Percentiles rank a stretch among this genome's conserved stretches.
These are phyloP conservation scores for Pleurotus ostreatus DNA, from an alignment of 768 basidiomycete genomes.

Conservation along the genomic window DNA sequence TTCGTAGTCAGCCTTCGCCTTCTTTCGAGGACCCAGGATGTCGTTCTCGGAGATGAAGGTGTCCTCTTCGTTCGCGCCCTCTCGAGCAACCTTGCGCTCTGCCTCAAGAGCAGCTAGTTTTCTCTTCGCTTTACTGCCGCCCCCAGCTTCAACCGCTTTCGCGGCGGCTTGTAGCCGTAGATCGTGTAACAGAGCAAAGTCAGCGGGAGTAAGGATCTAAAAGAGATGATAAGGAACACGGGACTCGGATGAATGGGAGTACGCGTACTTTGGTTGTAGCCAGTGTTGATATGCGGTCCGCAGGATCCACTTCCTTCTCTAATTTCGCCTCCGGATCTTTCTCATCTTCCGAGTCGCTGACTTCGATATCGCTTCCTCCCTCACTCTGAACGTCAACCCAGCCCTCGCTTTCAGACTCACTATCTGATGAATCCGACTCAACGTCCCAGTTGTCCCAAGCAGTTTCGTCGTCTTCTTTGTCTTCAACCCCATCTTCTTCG, in stretches of 20 bases:
- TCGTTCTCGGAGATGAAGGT: slow-evolving; percentile 84
- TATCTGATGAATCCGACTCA: slow-evolving; percentile 62
- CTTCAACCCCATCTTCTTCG: slow-evolving; percentile 54
- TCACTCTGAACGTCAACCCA: slow-evolving; percentile 83
- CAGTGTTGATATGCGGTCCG: slow-evolving; percentile 51
- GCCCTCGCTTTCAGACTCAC: slow-evolving; percentile 54
- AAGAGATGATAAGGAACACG: background rate
- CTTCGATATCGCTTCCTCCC: slow-evolving; percentile 58
- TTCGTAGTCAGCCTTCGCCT: slow-evolving; percentile 88
- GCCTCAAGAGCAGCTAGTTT: slow-evolving; percentile 83
- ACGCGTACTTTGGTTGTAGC: slow-evolving; percentile 72
- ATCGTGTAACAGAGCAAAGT: slow-evolving; percentile 89
- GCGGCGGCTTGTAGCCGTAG: slow-evolving; percentile 77
- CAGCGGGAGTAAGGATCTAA: slow-evolving; percentile 95
- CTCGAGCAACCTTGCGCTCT: slow-evolving; percentile 50
- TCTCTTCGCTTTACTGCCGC: slow-evolving; percentile 77
- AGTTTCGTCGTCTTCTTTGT: slow-evolving; percentile 55
- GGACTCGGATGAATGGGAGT: background rate
- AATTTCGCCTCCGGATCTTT: slow-evolving; percentile 40
- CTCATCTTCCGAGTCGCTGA: slow-evolving; percentile 86
- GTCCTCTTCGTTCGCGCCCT: slow-evolving; percentile 42
- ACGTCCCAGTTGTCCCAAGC: slow-evolving; percentile 91
- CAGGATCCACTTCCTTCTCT: slow-evolving; percentile 22
- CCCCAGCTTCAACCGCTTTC: slow-evolving; percentile 63
- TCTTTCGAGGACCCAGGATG: slow-evolving; percentile 92